Evolutionary conservation across 495 filamentous ascomycete species (phyloP), one percentile per base, ranked within the genome.

Genomic region (Friedmanniomyces simplex): DNA sequence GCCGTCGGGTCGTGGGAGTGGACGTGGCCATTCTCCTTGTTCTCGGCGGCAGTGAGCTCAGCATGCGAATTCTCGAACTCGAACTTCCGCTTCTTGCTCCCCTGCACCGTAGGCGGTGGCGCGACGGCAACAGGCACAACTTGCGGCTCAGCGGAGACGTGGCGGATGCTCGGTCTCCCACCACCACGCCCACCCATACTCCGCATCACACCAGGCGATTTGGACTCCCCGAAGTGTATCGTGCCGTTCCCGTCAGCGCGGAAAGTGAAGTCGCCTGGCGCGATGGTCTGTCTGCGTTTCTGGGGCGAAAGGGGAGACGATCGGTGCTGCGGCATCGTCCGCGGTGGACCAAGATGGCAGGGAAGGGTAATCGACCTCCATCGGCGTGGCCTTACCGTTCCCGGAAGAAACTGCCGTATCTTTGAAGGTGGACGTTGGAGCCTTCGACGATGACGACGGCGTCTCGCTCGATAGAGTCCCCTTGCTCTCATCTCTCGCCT

Each of bases 71-170:
- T 63, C 57, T 63, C 61, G 43, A 60, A 63, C 1, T 66, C 57
- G 25, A 72, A 60, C 52, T 73, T 73, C 55, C 71, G 68, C 66
- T 73, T 73, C 63, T 69, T 68, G 47, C 58, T 57, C 6, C 53
- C 47, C n/a, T 34, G 25, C 13, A 21, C 25, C 3, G 53, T 7
- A 1, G 42, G 37, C 18, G 50, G 50, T 8, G 49, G 30, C 20
- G 34, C 20, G 24, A 50, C 16, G 16, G 48, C n/a, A 11, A 14
- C 25, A 21, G 55, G 1, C 14, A 30, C 37, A 43, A 41, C 8
- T 24, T 55, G 12, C n/a, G 54, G 55, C 41, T 59, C 55, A n/a
- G 61, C 32, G 13, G 58, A 63, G 32, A 66, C 58, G 55, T 56
- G 57, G 21, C 60, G 63, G 41, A 63, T 66, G 10, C 63, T 41